Base-by-base conservation (phyloP, 176 grass and related monocot species). In the Melocanna baccifera region DNA sequence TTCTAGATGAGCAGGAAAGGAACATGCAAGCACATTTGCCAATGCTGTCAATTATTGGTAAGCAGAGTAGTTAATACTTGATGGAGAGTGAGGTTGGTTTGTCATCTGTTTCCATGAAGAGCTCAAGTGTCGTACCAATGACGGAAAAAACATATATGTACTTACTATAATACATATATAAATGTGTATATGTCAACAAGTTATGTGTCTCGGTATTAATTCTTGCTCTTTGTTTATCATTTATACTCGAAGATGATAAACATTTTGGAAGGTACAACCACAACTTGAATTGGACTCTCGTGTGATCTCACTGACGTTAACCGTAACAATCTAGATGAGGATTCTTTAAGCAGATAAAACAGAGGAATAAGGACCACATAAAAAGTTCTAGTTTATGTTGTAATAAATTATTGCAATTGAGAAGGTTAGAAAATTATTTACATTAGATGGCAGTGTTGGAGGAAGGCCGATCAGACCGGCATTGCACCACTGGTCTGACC, bases 221-320 rank as follows among this genome's bases (percentile, higher is more conserved):
- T 42, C 28, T 53, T 70, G 12, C 18, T 48, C 5, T 29, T 29
- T 68, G 20, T 20, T 36, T 61, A 14, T 85, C 18, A 12, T 69
- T 10, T 12, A 43, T 15, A 37, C 22, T 9, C 25, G 45, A 39
- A 66, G 43, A 51, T 29, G 46, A 53, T 20, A 30, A 62, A 73
- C 77, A 56, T n/a, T 73, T 66, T 57, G 85, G 59, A 75, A 75
- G 69, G 85, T 87, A 16, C 48, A 81, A 87, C 78, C 23, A 9
- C 69, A 45, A 34, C 69, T 45, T 14, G 58, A 57, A 40, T 57
- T 47, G 56, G 40, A 47, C 11, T 63, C 55, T 39, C 64, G 23
- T 67, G 40, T 84, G 36, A 79, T 84, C 55, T 84, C 75, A 45
- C 47, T 42, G 40, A 67, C 34, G 51, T n/a, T 58, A 62, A 69